Evolutionary conservation across 768 basidiomycete genomes (phyloP).

Genomic region (Pisolithus microcarpus): DNA sequence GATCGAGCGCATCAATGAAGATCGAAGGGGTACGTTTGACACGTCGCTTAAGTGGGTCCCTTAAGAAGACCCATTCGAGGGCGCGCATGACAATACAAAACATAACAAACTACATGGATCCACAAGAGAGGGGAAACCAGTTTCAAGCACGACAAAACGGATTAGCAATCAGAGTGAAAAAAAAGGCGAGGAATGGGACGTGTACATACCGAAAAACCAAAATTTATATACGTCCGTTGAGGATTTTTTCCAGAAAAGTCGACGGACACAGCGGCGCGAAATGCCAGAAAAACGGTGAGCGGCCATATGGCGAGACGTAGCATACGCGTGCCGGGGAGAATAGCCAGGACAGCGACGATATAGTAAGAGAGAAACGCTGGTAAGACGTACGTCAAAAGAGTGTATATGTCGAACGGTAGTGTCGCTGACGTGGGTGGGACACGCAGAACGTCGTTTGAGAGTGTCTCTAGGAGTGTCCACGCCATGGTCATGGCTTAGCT

Average conservation of each 20-base stretch:
- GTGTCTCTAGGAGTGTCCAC: too few species aligned
- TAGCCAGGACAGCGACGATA: slow-evolving; percentile 41
- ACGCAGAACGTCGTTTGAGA: too few species aligned
- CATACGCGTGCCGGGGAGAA: slow-evolving; percentile 36
- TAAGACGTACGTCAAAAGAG: slow-evolving; percentile 31
- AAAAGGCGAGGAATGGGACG: neutral
- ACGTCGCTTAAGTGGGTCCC: slow-evolving; percentile 11
- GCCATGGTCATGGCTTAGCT: too few species aligned
- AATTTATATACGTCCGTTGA: slow-evolving; percentile 1
- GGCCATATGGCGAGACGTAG: slow-evolving; percentile 43
- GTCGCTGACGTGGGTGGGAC: too few species aligned
- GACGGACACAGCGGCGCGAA: slow-evolving; percentile 26
- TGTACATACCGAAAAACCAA: slow-evolving; percentile 8
- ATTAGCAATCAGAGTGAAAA: neutral
- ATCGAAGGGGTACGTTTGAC: neutral
- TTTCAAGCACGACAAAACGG: too few species aligned
- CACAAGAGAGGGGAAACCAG: neutral
- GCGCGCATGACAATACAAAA: slow-evolving; percentile 6
- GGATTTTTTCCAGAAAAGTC: slow-evolving; percentile 4
- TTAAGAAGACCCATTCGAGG: slow-evolving; percentile 12
- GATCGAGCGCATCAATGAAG: slow-evolving; percentile 39
- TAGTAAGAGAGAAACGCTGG: slow-evolving; percentile 42
- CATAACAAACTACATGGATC: slow-evolving; percentile 9
- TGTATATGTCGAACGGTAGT: slow-evolving; percentile 23
- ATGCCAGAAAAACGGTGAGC: slow-evolving; percentile 35